These are phyloP conservation scores for Flaveria brownii DNA, from an alignment of 129 eudicot species.

Conservation along the genomic window DNA sequence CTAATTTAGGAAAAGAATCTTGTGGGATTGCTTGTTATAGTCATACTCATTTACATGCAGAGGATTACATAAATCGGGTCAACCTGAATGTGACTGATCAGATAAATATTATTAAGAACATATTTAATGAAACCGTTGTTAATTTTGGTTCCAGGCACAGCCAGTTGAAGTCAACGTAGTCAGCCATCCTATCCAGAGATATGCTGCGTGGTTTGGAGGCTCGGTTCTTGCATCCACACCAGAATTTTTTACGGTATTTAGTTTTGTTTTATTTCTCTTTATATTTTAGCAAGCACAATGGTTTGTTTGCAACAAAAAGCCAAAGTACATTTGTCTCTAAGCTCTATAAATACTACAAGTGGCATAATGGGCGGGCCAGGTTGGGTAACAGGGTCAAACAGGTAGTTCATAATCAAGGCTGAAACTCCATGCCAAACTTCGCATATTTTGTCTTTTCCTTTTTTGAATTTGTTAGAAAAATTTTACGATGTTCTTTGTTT, in stretches of 20 bases:
- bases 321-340: background rate
- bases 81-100: background rate
- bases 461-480: background rate
- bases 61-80: background rate
- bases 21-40: background rate
- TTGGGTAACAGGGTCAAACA: background rate
- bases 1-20: background rate
- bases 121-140: background rate
- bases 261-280: background rate
- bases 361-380: background rate
- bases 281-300: background rate
- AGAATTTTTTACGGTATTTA: constrained; percentile 86
- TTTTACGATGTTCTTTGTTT: background rate
- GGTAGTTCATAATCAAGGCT: background rate
- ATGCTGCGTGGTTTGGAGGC: constrained; percentile 99
- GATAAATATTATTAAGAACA: background rate
- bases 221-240: constrained; percentile 98
- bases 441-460: background rate
- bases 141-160: constrained; percentile 58
- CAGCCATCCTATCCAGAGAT: constrained; percentile 97
- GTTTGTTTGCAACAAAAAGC: background rate
- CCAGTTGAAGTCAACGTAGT: constrained; percentile 99
- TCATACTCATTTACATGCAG: background rate
- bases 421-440: background rate
- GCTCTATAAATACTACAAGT: background rate